These are phyloP conservation scores for Cryptococcus sp. DNA, from an alignment of 1,284 basidiomycete genomes.

Conservation along the genomic window DNA sequence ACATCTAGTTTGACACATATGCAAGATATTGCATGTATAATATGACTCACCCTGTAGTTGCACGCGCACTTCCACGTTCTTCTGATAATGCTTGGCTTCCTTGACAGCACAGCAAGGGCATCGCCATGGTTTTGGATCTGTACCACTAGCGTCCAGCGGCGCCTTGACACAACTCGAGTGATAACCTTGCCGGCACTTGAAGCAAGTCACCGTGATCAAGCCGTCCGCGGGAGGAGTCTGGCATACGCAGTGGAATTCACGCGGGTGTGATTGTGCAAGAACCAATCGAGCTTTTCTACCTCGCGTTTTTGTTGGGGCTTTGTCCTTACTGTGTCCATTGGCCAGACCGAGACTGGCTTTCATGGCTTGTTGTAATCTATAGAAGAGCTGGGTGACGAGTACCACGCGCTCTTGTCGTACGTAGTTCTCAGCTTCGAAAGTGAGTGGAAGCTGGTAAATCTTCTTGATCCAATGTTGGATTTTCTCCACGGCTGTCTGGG, in stretches of 20 bases:
- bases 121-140: slow-evolving; percentile 27
- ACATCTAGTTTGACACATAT: neutral
- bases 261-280: slow-evolving; percentile 23
- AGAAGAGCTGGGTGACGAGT: slow-evolving; percentile 38
- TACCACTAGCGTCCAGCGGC: slow-evolving; percentile 23
- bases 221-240: slow-evolving; percentile 23
- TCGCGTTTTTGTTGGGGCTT: slow-evolving; percentile 19
- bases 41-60: slow-evolving; percentile 38
- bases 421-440: slow-evolving; percentile 29
- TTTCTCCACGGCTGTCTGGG: slow-evolving; percentile 15
- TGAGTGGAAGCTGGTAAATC: slow-evolving; percentile 39
- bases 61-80: slow-evolving; percentile 35
- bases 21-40: too few relatives aligned
- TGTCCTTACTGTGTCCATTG: neutral
- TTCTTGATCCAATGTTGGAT: slow-evolving; percentile 39
- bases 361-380: slow-evolving; percentile 31
- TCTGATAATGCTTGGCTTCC: slow-evolving; percentile 38
- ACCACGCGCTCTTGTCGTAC: slow-evolving; percentile 25
- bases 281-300: slow-evolving; percentile 36
- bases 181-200: slow-evolving; percentile 44
- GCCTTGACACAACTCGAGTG: slow-evolving; percentile 43
- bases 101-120: slow-evolving; percentile 50
- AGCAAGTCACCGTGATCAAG: slow-evolving; percentile 34
- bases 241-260: slow-evolving; percentile 43
- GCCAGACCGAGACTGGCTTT: slow-evolving; percentile 5